phyloP scores from a whole-genome alignment of 1,284 basidiomycete genomes.

The Puccinia coronata region DNA sequence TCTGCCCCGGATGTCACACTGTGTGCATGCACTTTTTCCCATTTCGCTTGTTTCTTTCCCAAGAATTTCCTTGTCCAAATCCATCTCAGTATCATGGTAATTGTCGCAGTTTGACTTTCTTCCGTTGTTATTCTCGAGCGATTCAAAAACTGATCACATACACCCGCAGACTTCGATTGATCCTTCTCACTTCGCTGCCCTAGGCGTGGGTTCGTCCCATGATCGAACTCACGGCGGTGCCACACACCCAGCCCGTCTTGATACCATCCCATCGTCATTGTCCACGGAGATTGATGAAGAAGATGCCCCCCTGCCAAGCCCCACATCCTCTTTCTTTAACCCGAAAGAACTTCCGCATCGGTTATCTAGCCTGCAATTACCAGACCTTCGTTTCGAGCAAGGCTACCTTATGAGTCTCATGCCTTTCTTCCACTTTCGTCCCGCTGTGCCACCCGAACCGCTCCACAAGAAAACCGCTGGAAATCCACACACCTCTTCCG shows the following conservation, averaged over 20 bases:
- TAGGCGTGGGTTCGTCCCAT: constrained; percentile 16
- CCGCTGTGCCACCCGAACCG: background rate
- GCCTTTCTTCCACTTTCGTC: constrained; percentile 43
- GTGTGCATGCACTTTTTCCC: no score
- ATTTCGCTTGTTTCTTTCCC: no score
- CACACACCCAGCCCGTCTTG: constrained; percentile 10
- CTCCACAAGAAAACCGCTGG: background rate
- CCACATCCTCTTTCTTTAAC: constrained; percentile 26
- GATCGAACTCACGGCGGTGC: constrained; percentile 10
- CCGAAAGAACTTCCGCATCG: constrained; percentile 1
- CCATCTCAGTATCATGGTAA: no score
- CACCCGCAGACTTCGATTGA: constrained; percentile 22
- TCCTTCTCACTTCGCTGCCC: constrained; percentile 32
- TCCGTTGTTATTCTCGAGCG: no score
- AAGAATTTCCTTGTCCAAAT: no score
- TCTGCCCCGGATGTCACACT: no score
- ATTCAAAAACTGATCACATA: no score
- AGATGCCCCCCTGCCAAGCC: constrained; percentile 1
- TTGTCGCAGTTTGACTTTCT: no score
- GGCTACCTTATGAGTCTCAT: constrained; percentile 41
- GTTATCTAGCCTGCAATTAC: constrained; percentile 12
- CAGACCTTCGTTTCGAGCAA: constrained; percentile 46
- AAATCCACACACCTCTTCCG: background rate
- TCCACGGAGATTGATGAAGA: background rate
- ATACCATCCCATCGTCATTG: background rate